These are phyloP conservation scores for Colletotrichum musae DNA, from an alignment of 2,329 filamentous ascomycete genomes.

Conservation along the genomic window DNA sequence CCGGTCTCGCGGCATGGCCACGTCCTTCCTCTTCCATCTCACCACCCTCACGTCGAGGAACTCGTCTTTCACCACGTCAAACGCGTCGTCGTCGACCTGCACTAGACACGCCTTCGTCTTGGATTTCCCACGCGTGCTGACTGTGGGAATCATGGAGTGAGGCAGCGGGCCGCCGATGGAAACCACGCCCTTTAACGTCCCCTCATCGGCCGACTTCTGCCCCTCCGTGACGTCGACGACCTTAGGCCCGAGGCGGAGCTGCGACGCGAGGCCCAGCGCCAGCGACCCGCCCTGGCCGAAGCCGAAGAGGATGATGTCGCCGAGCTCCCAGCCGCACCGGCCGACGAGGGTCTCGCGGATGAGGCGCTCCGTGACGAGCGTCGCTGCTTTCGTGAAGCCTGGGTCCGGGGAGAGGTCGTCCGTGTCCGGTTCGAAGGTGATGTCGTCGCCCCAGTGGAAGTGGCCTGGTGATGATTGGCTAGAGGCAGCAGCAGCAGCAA, in stretches of 20 bases:
- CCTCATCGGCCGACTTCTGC: slow-evolving; percentile 19
- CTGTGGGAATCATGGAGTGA: slow-evolving; percentile 62
- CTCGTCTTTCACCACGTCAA: slow-evolving; percentile 74
- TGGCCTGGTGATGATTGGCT: slow-evolving; percentile 44
- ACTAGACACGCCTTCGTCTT: slow-evolving; percentile 75
- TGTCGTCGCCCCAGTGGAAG: slow-evolving; percentile 79
- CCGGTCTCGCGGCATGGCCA: slow-evolving; percentile 85
- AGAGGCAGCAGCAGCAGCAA: slow-evolving; percentile 6
- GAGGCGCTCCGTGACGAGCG: slow-evolving; percentile 64
- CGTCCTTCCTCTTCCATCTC: slow-evolving; percentile 78
- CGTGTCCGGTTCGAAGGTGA: slow-evolving; percentile 64
- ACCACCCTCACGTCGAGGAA: slow-evolving; percentile 79
- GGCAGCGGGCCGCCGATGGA: slow-evolving; percentile 75
- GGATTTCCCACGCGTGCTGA: slow-evolving; percentile 66
- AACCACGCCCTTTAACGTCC: slow-evolving; percentile 69
- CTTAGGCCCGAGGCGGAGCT: slow-evolving; percentile 53
- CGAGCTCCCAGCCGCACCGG: slow-evolving; percentile 71
- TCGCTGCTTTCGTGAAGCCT: slow-evolving; percentile 67
- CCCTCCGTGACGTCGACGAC: slow-evolving; percentile 52
- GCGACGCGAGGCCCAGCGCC: slow-evolving; percentile 69
- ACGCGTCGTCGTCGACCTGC: slow-evolving; percentile 73
- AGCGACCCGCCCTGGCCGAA: slow-evolving; percentile 78
- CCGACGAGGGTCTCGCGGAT: slow-evolving; percentile 66
- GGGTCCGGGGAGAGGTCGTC: slow-evolving; percentile 74
- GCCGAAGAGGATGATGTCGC: slow-evolving; percentile 75